Base-by-base conservation (phyloP, 139 green algal genomes). In the Volvox reticuliferus region DNA sequence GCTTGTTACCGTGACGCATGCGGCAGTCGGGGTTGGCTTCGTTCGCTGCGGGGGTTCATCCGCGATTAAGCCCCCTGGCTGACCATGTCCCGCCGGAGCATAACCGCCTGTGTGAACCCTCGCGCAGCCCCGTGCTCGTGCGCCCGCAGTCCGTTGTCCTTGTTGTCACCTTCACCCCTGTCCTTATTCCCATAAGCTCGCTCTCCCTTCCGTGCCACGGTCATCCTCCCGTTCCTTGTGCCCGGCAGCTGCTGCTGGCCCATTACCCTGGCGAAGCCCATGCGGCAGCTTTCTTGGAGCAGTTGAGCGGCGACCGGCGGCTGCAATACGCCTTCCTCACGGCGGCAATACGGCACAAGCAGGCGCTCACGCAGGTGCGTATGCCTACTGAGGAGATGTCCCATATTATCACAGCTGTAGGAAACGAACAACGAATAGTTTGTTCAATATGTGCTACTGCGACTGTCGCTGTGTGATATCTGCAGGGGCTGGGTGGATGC, bases 281-380 rank as follows among this genome's bases (percentile, higher is more conserved):
- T 28, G 86, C 86, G n/a, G 76, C 77, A 21, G 77, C 92, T 14
- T 67, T 93, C 37, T 75, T 94, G 68, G 28, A 76, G 37, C 79
- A 63, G 9, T 80, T 93, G 36, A 75, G 32, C 22, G 37, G 50
- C 30, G 6, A 80, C 28, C 89, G 91, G 26, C 76, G 76, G 24
- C 89, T 93, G 84, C 93, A 95, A 87, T 95, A 93, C 78, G 71
- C 63, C 0, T 95, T 93, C 82, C 87, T 95, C 20, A 55, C 81
- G 1, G 91, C 93, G 2, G 76, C 88, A 18, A 67, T 94, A 81
- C 76, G 26, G 6, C 32, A 82, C 32, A 79, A 82, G 86, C 75
- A 89, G 61, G 78, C 65, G n/a, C n/a, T n/a, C n/a, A n/a, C n/a
- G 69, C 87, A 69, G 18, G 44, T 55, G 44, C 9, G 44, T 55